Conservation (phyloP, 1,284 basidiomycete genomes). For the Irpex sp. region DNA sequence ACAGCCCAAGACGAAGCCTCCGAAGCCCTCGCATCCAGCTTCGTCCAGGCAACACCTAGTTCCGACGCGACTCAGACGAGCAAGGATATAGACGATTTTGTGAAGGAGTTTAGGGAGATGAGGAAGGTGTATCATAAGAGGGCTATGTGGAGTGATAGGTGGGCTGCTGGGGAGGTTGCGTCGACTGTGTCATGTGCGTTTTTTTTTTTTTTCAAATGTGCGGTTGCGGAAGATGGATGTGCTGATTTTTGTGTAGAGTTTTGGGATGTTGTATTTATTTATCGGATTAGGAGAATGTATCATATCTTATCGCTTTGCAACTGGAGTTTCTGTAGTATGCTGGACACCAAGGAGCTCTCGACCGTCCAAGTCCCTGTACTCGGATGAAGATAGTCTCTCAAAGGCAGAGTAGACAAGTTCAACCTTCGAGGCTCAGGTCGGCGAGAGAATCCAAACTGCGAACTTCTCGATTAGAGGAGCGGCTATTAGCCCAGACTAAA, state of each 20-base stretch:
- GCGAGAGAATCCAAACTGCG: too few species aligned
- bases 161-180: conserved; percentile 76
- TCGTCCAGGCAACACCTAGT: conserved; percentile 56
- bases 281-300: background rate
- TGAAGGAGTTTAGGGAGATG: conserved; percentile 80
- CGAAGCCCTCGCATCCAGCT: conserved; percentile 74
- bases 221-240: background rate
- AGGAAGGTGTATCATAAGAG: conserved; percentile 87
- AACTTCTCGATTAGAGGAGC: too few species aligned
- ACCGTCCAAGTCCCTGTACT: too few species aligned
- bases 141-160: conserved; percentile 82
- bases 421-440: too few species aligned
- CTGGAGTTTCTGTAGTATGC: background rate
- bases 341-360: too few species aligned
- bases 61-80: conserved; percentile 32
- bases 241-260: background rate
- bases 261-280: too few species aligned
- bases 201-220: background rate
- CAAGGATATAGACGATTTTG: conserved; percentile 78
- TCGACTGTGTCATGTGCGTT: conserved; percentile 41
- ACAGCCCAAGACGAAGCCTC: conserved; percentile 86
- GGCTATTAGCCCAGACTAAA: too few species aligned
- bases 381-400: too few species aligned
- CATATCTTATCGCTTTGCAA: background rate
- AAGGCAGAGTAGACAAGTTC: too few species aligned